phyloP scores from a whole-genome alignment of 139 green algal genomes.

The Astrephomene gubernaculifera region DNA sequence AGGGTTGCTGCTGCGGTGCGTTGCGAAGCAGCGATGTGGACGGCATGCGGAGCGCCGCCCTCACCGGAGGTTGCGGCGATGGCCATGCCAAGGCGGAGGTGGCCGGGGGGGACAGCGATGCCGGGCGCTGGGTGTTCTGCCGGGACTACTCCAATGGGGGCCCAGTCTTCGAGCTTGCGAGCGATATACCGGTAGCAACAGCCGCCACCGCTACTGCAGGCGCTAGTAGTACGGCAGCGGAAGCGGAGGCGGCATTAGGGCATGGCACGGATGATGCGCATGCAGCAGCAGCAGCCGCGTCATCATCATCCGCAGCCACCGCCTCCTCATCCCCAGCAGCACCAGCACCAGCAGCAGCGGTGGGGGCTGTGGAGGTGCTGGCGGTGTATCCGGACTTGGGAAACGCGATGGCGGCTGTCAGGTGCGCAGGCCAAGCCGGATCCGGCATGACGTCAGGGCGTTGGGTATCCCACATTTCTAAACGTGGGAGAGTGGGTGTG shows the following conservation, averaged over 20 bases:
- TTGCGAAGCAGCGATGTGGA: background rate
- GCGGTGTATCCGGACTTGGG: slow-evolving; percentile 45
- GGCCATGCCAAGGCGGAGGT: too few species aligned
- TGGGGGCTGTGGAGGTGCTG: slow-evolving; percentile 45
- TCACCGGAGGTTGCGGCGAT: background rate
- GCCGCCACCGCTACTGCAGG: background rate
- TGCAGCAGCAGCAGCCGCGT: background rate
- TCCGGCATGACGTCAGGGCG: background rate
- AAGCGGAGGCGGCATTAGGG: background rate
- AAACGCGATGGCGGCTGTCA: background rate
- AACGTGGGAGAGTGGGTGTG: background rate
- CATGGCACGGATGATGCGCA: too few species aligned
- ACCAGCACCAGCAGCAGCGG: background rate
- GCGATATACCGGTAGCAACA: background rate
- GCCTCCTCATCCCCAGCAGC: background rate
- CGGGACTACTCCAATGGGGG: slow-evolving; percentile 82
- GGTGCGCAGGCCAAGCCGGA: background rate
- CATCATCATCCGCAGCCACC: background rate
- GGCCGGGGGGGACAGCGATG: background rate
- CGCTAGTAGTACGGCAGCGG: background rate
- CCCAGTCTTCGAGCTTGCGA: slow-evolving; percentile 62
- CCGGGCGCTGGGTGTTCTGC: slow-evolving; percentile 51
- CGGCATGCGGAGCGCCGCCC: background rate
- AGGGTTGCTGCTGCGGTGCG: background rate
- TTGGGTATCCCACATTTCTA: background rate